Evolutionary conservation across 495 filamentous ascomycete species (phyloP).

Genomic region (Baudoinia panamericana): DNA sequence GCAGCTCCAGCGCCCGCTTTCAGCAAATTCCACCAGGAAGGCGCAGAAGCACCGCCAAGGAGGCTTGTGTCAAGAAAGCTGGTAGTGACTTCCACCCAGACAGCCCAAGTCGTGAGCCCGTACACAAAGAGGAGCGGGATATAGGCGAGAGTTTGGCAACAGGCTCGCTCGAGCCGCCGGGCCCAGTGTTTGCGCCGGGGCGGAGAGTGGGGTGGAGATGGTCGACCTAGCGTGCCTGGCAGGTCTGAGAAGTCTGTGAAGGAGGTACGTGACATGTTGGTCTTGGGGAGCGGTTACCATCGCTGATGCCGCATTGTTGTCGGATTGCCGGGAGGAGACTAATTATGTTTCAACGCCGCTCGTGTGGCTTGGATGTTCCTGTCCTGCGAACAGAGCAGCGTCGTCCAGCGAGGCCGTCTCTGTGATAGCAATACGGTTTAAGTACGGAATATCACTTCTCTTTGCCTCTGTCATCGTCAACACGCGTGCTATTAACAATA

Average conservation of each 20-base stretch:
- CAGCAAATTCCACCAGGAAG: constrained; percentile 17
- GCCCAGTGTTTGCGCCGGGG: constrained; percentile 44
- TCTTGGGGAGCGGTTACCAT: too few species aligned
- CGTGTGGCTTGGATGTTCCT: too few species aligned
- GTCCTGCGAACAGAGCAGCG: too few species aligned
- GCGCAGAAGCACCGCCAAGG: neutral
- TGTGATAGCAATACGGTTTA: too few species aligned
- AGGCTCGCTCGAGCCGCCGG: constrained; percentile 67
- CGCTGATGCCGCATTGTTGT: too few species aligned
- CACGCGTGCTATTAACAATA: too few species aligned
- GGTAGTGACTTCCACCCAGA: constrained; percentile 71
- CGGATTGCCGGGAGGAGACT: too few species aligned
- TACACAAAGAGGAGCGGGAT: constrained; percentile 87
- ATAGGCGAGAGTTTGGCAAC: constrained; percentile 66
- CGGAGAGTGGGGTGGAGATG: constrained; percentile 35
- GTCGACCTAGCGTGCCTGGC: constrained; percentile 32
- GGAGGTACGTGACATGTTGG: constrained; percentile 5
- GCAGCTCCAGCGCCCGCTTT: constrained; percentile 46
- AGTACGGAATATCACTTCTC: too few species aligned
- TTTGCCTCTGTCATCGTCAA: too few species aligned
- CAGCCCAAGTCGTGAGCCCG: constrained; percentile 75
- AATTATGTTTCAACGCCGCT: too few species aligned
- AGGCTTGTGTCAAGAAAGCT: constrained; percentile 43
- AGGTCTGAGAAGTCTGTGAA: constrained; percentile 9
- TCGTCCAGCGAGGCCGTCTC: too few species aligned